Base-by-base conservation (phyloP, 2,329 filamentous ascomycete genomes). In the Claviceps quebecensis region DNA sequence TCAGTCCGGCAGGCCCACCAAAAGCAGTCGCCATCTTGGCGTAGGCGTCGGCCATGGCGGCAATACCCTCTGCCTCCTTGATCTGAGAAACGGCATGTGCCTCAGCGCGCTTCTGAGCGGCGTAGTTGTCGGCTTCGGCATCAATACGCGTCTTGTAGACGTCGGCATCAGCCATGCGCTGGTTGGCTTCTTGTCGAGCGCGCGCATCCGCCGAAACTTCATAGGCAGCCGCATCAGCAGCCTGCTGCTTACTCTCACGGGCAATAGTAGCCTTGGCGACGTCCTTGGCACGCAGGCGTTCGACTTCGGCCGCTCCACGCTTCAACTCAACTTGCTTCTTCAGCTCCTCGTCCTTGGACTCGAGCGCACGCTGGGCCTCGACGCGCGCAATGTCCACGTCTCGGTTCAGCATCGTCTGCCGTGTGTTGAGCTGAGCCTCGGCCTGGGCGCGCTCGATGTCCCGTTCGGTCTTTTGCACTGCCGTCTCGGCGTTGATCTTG, bases 401-500 rank as follows among this genome's bases (percentile, higher is more conserved):
- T 38, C 84, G 79, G 57, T 80, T 76, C 53, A 93, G 82, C 49
- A 77, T 76, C 1, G 86, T 84, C 67, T 89, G 81, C 57, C 80
- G 76, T 17, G 83, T 87, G 39, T 81, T 78, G 50, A 94, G 77
- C 51, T 81, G 81, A 11, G 87, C 85, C 63, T 93, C 87, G 44
- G 88, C 88, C 46, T 77, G 69, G 2, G 86, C 85, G 55, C 87
- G 87, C 69, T 93, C 86, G 45, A 84, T 83, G 63, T 91, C 88
- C 48, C 87, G 82, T 63, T 91, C 82, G 0, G 87, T 93, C 71
- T 91, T 88, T 54, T 87, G 77, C 1, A 93, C 86, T 1, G 87
- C 86, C 1, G 87, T 94, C 59, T 87, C 82, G 57, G 87, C 87
- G 65, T 90, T 80, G 69, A 94, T 94, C 72, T 89, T 91, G 59